These are phyloP conservation scores for Camellia lanceoleosa DNA, from an alignment of 148 eudicot species.

Conservation along the genomic window DNA sequence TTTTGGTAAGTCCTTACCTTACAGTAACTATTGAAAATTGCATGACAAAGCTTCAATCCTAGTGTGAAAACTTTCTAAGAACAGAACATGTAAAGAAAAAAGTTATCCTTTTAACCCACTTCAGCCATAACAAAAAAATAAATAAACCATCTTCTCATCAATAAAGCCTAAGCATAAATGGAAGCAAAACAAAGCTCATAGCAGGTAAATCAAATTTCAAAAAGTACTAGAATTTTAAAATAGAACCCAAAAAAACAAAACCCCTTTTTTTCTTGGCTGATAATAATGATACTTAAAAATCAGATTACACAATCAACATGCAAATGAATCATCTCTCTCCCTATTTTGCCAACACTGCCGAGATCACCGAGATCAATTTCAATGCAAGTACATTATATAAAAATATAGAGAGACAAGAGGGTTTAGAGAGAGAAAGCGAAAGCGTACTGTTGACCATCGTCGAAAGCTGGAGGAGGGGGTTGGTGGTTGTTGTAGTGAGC, in stretches of 20 bases:
- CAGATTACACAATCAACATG: too few species aligned
- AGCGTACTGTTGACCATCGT: constrained; percentile 63
- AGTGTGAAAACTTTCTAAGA: background rate
- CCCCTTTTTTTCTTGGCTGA: too few species aligned
- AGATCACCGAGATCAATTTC: too few species aligned
- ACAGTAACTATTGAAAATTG: too few species aligned
- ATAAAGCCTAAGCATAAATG: background rate
- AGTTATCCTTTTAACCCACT: background rate
- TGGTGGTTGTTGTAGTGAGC: constrained; percentile 67
- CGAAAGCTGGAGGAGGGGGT: constrained; percentile 73
- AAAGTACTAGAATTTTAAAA: background rate
- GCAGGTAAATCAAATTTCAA: background rate
- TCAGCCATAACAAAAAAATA: background rate
- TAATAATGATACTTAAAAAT: too few species aligned
- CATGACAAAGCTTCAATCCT: too few species aligned
- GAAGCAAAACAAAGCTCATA: background rate
- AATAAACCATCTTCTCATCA: background rate
- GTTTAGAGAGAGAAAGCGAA: background rate
- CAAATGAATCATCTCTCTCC: too few species aligned
- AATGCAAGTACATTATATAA: too few species aligned
- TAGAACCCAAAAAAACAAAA: too few species aligned
- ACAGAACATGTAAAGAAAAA: background rate
- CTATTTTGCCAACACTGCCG: too few species aligned
- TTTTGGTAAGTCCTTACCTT: too few species aligned
- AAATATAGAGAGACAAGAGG: too few species aligned